Base-by-base conservation (phyloP, 192 early-diverging fungal species). In the Polychytrium aggregatum region DNA sequence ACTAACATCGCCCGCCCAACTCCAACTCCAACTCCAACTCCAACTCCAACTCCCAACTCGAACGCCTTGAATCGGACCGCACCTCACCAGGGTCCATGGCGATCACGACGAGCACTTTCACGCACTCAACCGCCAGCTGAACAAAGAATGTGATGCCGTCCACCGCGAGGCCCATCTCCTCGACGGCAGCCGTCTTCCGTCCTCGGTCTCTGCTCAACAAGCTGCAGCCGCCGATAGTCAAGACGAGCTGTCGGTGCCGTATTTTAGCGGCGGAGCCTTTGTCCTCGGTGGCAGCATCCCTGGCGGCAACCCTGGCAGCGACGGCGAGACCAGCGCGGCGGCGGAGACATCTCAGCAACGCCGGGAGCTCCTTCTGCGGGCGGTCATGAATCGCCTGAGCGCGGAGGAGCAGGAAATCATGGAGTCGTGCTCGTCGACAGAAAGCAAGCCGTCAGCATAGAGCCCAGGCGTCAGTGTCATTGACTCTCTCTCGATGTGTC, bases 101-200 rank as follows among this genome's bases (percentile, higher is more conserved):
- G 82, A 79, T 6, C 87, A 90, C 51, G 82, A 82, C 48, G 72
- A 76, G 4, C 63, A 76, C 26, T 90, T 90, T 50, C 81, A 87
- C 52, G 62, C 61, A 21, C 57, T 90, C 17, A 81, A 86, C 52
- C 63, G 83, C 35, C 63, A 82, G 48, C 60, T 90, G n/a, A 86
- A 85, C 35, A 67, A 68, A 42, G 82, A 85, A 34, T 82, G 48
- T 64, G 80, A 79, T 58, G 66, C 62, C 65, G 11, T 65, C 53
- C 40, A 53, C 63, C 39, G 13, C 8, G 48, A 36, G 5, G 37
- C 38, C 7, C 44, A 41, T 20, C 43, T 39, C 11, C 35, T 37
- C 0, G 53, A 43, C n/a, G 39, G 28, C 10, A 16, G 40, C n/a
- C 60, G 54, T 5, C 68, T 60, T 1, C 37, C 50, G 3, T 41